These are phyloP conservation scores for Coelastrella sp. DNA, from an alignment of 139 green algal species.

Conservation along the genomic window DNA sequence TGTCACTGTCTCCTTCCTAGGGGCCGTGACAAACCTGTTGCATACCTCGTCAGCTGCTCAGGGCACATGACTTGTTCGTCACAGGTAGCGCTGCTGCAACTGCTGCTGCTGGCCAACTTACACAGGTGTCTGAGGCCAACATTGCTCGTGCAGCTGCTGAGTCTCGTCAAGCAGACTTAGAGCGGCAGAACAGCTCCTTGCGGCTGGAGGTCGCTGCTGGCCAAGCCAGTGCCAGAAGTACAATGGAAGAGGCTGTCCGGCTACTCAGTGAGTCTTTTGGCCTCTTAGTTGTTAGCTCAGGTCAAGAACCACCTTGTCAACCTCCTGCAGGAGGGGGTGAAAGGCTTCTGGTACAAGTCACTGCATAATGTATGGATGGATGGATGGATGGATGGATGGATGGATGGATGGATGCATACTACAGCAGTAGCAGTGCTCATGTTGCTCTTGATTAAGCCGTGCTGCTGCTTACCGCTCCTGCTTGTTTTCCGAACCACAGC, in stretches of 20 bases:
- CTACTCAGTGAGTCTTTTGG: slow-evolving; percentile 26
- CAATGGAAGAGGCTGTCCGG: slow-evolving; percentile 43
- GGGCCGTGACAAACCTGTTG: too few species aligned
- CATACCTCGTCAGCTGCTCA: background rate
- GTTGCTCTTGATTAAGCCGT: background rate
- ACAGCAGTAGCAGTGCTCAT: background rate
- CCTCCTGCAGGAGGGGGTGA: too few species aligned
- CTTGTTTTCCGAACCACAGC: background rate
- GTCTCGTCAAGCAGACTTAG: slow-evolving; percentile 28
- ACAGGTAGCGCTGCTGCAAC: background rate
- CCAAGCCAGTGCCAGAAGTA: slow-evolving; percentile 18
- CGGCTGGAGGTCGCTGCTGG: slow-evolving; percentile 31
- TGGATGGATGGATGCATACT: too few species aligned
- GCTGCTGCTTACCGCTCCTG: too few species aligned
- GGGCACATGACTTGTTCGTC: too few species aligned
- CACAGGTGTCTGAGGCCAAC: slow-evolving; percentile 34
- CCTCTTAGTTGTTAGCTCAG: too few species aligned
- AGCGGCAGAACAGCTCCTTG: slow-evolving; percentile 28
- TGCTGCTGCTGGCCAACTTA: background rate
- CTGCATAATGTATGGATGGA: too few species aligned
- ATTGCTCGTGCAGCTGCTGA: slow-evolving; percentile 45
- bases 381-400: too few species aligned
- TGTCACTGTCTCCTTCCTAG: too few species aligned
- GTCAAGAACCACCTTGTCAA: too few species aligned
- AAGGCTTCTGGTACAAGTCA: too few species aligned